Evolutionary conservation across 75 land plant genomes (phyloP).

Genomic region (Pinus taeda): DNA sequence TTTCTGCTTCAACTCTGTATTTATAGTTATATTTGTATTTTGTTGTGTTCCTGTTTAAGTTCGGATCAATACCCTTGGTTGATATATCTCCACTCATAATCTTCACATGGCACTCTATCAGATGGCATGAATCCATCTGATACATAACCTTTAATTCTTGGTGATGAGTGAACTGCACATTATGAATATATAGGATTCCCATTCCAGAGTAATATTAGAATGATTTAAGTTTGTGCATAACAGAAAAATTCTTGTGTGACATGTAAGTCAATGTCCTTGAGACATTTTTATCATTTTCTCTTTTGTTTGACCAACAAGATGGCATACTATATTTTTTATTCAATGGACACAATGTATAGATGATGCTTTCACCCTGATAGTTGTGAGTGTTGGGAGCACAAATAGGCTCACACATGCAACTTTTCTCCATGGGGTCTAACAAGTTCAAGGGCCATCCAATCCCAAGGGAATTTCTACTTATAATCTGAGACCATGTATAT

Average conservation of each 20-base stretch:
- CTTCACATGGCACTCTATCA: too few species aligned
- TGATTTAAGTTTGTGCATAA: slow-evolving; percentile 35
- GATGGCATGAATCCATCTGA: too few species aligned
- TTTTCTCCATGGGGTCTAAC: slow-evolving; percentile 8
- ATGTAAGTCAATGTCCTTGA: slow-evolving; percentile 43
- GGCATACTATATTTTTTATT: slow-evolving; percentile 12
- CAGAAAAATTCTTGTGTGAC: slow-evolving; percentile 24
- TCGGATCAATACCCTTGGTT: too few species aligned
- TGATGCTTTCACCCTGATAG: slow-evolving; percentile 31
- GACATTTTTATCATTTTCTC: slow-evolving; percentile 15
- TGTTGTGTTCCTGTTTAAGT: too few species aligned
- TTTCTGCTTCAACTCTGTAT: too few species aligned
- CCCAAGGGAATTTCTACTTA: too few species aligned
- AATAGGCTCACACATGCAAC: slow-evolving; percentile 33
- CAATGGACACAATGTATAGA: slow-evolving; percentile 29
- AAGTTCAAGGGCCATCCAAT: slow-evolving; percentile 19
- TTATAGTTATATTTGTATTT: too few species aligned
- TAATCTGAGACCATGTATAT: too few species aligned
- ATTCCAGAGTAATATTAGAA: slow-evolving; percentile 39
- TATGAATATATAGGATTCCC: slow-evolving; percentile 43
- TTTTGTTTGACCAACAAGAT: slow-evolving; percentile 50
- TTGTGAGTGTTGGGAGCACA: slow-evolving; percentile 53
- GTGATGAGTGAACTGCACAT: slow-evolving; percentile 30
- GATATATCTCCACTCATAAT: too few species aligned
- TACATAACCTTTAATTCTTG: too few species aligned